Evolutionary conservation across 2,329 filamentous ascomycete genomes (phyloP).

Genomic region (Myriosclerotinia scirpicola): DNA sequence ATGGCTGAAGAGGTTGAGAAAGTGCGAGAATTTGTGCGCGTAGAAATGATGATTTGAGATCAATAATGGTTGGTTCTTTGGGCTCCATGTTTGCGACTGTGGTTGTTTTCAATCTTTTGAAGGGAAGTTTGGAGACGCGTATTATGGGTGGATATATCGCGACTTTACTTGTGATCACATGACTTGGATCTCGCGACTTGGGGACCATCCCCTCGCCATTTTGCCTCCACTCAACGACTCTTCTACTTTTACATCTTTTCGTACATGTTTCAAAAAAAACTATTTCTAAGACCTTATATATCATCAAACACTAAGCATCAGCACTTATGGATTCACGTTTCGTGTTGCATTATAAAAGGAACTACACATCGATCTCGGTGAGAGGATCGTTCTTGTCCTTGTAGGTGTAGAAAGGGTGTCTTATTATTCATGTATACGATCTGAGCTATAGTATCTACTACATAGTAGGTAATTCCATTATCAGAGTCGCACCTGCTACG

Average conservation of each 20-base stretch:
- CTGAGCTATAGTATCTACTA: too few species aligned
- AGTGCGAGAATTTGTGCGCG: conserved; percentile 39
- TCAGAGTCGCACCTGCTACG: too few species aligned
- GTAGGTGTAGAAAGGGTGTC: neutral
- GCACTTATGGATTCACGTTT: too few species aligned
- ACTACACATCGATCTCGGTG: neutral
- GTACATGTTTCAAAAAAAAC: too few species aligned
- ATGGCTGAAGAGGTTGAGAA: conserved; percentile 42
- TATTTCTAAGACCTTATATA: too few species aligned
- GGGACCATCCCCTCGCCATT: too few species aligned
- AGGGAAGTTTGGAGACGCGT: conserved; percentile 4
- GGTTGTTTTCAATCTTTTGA: neutral
- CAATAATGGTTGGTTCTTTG: conserved; percentile 52
- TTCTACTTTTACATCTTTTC: too few species aligned
- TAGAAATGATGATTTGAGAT: conserved; percentile 60
- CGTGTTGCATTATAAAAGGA: too few species aligned
- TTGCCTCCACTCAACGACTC: too few species aligned
- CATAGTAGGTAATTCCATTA: too few species aligned
- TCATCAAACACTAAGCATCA: too few species aligned
- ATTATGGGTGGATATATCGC: neutral
- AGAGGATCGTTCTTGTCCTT: neutral
- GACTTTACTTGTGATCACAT: neutral
- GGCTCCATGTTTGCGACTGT: neutral
- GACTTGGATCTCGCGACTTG: neutral
- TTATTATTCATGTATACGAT: too few species aligned